Conservation (phyloP, 345 rosid species). For the Syzygium grande region DNA sequence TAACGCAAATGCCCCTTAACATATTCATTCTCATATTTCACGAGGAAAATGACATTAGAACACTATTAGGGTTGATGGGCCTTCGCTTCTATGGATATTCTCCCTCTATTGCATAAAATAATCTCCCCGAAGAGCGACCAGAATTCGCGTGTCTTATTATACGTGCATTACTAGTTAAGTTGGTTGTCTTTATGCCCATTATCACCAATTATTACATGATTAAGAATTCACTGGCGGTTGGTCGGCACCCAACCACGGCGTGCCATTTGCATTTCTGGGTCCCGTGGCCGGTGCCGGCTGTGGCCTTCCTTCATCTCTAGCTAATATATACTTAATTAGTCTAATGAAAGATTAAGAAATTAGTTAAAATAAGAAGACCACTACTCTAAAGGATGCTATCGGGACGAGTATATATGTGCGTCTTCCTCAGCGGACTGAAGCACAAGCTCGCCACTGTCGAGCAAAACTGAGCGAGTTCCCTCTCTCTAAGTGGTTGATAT, state of each 20-base stretch:
- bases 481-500: neutral
- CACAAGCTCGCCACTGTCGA: neutral
- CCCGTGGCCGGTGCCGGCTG: conserved; percentile 46
- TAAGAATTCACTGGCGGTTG: conserved; percentile 23
- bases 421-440: neutral
- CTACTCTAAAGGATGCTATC: neutral
- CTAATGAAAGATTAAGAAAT: neutral
- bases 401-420: neutral
- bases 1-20: neutral
- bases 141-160: neutral
- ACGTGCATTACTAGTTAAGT: conserved; percentile 17
- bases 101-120: neutral
- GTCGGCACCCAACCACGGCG: conserved; percentile 32
- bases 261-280: conserved; percentile 8
- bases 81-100: neutral
- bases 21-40: neutral
- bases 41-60: neutral
- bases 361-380: neutral
- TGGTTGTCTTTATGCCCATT: conserved; percentile 33
- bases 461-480: neutral
- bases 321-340: neutral
- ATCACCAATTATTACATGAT: conserved; percentile 18
- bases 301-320: neutral
- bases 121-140: neutral
- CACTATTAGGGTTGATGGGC: neutral